Percentiles rank a stretch among this genome's conserved stretches.
These are phyloP conservation scores for Pseudogymnoascus sp. DNA, from an alignment of 2,329 filamentous ascomycete species.

Conservation along the genomic window DNA sequence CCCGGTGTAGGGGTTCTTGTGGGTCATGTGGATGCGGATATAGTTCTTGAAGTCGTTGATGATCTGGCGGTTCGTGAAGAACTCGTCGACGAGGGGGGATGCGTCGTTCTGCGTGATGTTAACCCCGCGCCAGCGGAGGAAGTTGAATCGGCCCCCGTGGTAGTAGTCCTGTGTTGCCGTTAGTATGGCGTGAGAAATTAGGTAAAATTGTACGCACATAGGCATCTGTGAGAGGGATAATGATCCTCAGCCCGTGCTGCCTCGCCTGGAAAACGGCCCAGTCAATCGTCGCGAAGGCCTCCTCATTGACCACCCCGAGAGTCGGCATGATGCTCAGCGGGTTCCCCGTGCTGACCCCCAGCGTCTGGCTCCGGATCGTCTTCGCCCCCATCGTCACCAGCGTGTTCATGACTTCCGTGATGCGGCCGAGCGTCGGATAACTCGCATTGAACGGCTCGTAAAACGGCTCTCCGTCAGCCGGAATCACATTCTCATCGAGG, in stretches of 20 bases:
- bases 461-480: constrained; percentile 37
- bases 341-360: constrained; percentile 41
- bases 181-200: not conserved
- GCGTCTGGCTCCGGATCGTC: constrained; percentile 39
- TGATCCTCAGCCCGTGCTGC: constrained; percentile 36
- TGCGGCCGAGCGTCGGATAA: constrained; percentile 40
- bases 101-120: constrained; percentile 33
- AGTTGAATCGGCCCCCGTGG: constrained; percentile 43
- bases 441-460: constrained; percentile 37
- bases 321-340: constrained; percentile 40
- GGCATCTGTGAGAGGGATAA: constrained; percentile 41
- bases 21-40: constrained; percentile 37
- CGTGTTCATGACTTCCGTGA: constrained; percentile 40
- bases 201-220: constrained; percentile 28
- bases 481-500: constrained; percentile 42
- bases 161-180: constrained; percentile 36
- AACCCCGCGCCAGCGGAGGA: constrained; percentile 39
- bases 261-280: constrained; percentile 41
- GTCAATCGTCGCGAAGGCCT: constrained; percentile 40
- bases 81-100: constrained; percentile 32
- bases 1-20: constrained; percentile 39
- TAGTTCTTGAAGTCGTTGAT: constrained; percentile 40
- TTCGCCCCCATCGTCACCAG: constrained; percentile 39
- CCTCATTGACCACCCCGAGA: constrained; percentile 34
- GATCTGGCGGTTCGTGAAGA: constrained; percentile 39